A percentile compares a stretch with the other conserved stretches of the same genome.
phyloP scores from a whole-genome alignment of 225 moss, liverwort and hornwort species.

The Thuidium tamariscinum region DNA sequence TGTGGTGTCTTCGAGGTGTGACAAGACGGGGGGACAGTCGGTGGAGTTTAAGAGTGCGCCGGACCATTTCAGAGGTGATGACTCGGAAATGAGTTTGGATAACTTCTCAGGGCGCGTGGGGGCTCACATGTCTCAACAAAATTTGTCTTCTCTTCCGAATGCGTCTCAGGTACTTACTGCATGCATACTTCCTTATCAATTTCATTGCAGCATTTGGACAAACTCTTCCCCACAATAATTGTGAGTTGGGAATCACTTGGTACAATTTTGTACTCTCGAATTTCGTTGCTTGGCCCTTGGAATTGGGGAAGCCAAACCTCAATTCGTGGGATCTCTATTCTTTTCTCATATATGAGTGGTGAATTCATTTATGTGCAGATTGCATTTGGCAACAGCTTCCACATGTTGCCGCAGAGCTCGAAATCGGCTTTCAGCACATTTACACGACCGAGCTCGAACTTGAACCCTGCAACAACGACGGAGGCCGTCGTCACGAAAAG shows the following conservation, averaged over 20 bases:
- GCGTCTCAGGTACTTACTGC: constrained; percentile 6
- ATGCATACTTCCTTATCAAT: background rate
- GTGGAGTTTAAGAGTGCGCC: constrained; percentile 15
- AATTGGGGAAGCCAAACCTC: too few species aligned
- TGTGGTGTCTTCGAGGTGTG: constrained; percentile 24
- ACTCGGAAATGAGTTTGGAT: constrained; percentile 32
- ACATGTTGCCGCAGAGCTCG: constrained; percentile 36
- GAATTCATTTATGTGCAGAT: background rate
- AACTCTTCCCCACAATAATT: too few species aligned
- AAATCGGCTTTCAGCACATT: constrained; percentile 47
- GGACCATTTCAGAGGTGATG: constrained; percentile 17
- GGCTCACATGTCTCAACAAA: background rate
- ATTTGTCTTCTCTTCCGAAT: background rate
- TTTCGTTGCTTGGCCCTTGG: background rate
- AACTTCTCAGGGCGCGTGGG: constrained; percentile 27
- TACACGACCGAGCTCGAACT: constrained; percentile 14
- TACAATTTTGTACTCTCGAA: background rate
- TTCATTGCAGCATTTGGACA: too few species aligned
- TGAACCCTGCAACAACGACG: background rate
- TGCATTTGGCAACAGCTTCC: constrained; percentile 13
- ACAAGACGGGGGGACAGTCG: constrained; percentile 27
- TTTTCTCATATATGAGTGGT: background rate
- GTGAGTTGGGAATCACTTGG: background rate
- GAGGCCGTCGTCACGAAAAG: constrained; percentile 25
- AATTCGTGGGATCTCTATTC: background rate